Base-by-base conservation (phyloP, 129 eudicot genomes). In the Helichrysum umbraculigerum region DNA sequence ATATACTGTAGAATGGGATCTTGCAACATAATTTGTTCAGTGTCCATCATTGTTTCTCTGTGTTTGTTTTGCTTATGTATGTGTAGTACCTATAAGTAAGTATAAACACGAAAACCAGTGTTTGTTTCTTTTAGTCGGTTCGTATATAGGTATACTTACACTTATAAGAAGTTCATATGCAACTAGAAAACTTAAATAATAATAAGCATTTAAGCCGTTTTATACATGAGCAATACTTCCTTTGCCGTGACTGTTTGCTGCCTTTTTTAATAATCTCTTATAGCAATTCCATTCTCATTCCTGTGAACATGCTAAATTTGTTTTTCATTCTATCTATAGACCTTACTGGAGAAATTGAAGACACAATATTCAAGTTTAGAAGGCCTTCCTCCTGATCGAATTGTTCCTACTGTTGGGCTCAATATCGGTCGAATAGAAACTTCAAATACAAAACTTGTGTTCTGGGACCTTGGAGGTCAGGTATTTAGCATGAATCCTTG, bases 391-490 rank as follows among this genome's bases (percentile, higher is more conserved):
- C 96, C 96, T 70, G 98, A 93, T 77, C 86, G 96, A 75, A 93
- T 93, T 78, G 98, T 93, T 80, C 98, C 98, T 67, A 93, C 98
- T 0, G 98, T 93, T 77, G 98, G 98, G 66, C 97, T 93, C 66
- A 93, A 93, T 82, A 93, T 93, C 81, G 98, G 98, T 75, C 91
- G 98, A 35, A 84, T 93, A 63, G 98, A 93, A 91, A 93, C 87
- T 29, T 81, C 91, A 60, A 93, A 91, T 74, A 56, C 96, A 75
- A 91, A 93, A 76, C 93, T 93, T 76, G 97, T 93, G 47, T 93
- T 93, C 76, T 93, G 98, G 98, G 98, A 93, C 88, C 90, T 93
- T 80, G 98, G 98, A 81, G 98, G 98, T 82, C 98, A 93, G 98
- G 97, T 93, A 86, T 80, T 71, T 81, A 81, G 58, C 37, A 60